Evolutionary conservation across 768 basidiomycete genomes (phyloP).

Genomic region (Macrolepiota albuminosa): DNA sequence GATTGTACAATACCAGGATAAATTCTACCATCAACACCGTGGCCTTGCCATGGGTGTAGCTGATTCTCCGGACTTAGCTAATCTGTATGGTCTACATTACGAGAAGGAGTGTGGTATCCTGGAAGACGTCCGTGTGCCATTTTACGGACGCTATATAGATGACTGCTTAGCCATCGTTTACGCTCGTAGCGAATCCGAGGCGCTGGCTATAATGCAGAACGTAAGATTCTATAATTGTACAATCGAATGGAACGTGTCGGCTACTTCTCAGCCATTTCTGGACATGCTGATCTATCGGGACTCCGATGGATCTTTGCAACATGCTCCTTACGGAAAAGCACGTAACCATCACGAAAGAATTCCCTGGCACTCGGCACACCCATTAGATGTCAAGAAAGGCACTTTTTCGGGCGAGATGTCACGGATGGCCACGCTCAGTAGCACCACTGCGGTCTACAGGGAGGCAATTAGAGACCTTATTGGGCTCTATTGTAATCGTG

Average conservation of each 20-base stretch:
- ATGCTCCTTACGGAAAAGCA: no score
- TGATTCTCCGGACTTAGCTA: background rate
- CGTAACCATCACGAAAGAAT: no score
- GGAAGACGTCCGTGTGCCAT: no score
- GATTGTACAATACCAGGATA: background rate
- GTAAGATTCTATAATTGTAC: background rate
- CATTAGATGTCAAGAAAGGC: no score
- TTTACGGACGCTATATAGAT: no score
- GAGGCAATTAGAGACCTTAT: no score
- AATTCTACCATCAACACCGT: background rate
- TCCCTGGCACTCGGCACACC: no score
- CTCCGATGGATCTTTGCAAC: no score
- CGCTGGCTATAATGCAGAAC: background rate
- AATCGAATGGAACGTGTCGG: background rate
- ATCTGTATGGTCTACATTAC: background rate
- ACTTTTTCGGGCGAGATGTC: no score
- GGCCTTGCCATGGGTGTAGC: background rate
- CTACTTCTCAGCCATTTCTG: background rate
- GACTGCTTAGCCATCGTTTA: background rate
- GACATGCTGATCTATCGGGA: background rate
- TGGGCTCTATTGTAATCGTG: no score
- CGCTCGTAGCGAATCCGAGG: background rate
- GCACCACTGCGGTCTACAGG: no score
- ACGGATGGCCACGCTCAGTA: no score
- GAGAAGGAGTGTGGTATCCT: background rate